Base-by-base conservation (phyloP, 164 flowering plant genomes). In the Houttuynia cordata region DNA sequence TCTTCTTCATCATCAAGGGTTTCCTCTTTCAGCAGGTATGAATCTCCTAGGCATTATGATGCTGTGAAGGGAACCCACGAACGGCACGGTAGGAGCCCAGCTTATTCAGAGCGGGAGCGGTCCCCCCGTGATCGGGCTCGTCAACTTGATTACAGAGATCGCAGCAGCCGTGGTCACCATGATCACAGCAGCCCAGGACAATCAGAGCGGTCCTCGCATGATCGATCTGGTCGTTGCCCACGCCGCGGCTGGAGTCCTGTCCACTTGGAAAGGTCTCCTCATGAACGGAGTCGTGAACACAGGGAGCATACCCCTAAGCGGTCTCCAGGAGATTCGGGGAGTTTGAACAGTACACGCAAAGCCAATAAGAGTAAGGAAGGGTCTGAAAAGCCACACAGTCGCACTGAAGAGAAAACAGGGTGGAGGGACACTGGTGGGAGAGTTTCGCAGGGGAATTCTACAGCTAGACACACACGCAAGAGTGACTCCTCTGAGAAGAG, bases 81-180 rank as follows among this genome's bases (percentile, higher is more conserved):
- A 55, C 81, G 78, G 69, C 81, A 75, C 65, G 81, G 76, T 25
- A 78, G 79, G 45, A 87, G 95, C 68, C 92, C 97, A 7, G 78
- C 61, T 24, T 74, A 77, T 62, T 62, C 73, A 51, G 85, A 80
- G 70, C 72, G 81, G 74, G 85, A 80, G 68, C 72, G 81, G 75
- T 83, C 82, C 63, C 84, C 89, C 22, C 79, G 64, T 60, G 87
- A 76, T 59, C 78, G 80, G 62, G 58, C 70, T 24, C 73, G 87
- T 63, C 65, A 68, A 61, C 68, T 72, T 68, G 81, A 78, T 68
- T 74, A 76, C 54, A 57, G 80, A 64, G 88, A 78, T 24, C 61
- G 83, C 40, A 82, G 86, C 57, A 24, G 49, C 49, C 49, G 59
- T 39, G 50, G 50, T 25, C 55, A 58, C 13, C 51, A 42, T 15